Conservation (phyloP, 768 basidiomycete genomes). For the Hygrocybe punicea region DNA sequence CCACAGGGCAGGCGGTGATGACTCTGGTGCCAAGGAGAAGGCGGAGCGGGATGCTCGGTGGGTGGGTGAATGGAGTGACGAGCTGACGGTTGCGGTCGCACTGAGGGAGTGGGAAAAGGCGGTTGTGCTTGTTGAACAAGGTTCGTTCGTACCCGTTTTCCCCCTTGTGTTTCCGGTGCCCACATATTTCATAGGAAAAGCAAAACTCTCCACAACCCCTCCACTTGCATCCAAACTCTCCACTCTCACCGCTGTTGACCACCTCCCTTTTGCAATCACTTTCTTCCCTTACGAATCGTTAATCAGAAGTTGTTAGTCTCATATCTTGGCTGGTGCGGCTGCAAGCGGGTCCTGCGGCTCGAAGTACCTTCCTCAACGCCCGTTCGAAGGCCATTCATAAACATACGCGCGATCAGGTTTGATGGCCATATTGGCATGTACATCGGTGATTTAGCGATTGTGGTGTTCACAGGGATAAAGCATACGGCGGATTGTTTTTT, state of each 20-base stretch:
- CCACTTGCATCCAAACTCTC: constrained; percentile 57
- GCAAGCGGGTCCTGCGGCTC: constrained; percentile 73
- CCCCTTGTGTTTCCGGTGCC: background rate
- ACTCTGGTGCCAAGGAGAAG: constrained; percentile 62
- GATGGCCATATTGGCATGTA: constrained; percentile 86
- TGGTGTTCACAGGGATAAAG: constrained; percentile 92
- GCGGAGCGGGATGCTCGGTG: constrained; percentile 80
- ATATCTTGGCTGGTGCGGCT: constrained; percentile 74
- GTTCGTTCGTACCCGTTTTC: constrained; percentile 34
- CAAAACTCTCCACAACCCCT: constrained; percentile 56
- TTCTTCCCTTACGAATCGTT: constrained; percentile 72
- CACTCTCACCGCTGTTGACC: constrained; percentile 64
- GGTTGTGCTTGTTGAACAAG: constrained; percentile 79
- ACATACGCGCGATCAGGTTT: constrained; percentile 84
- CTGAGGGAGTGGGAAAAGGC: constrained; percentile 86
- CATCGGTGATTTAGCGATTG: constrained; percentile 80
- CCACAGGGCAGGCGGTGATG: constrained; percentile 52
- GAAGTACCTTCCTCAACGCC: constrained; percentile 77
- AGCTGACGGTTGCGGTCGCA: constrained; percentile 87
- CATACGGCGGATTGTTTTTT: constrained; percentile 99
- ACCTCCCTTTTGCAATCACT: constrained; percentile 69
- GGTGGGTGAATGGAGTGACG: constrained; percentile 88
- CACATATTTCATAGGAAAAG: constrained; percentile 45
- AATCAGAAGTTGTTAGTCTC: constrained; percentile 66
- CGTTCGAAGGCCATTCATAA: constrained; percentile 70